Evolutionary conservation across 495 filamentous ascomycete species (phyloP).

Genomic region (Hypoxylon fuscum): DNA sequence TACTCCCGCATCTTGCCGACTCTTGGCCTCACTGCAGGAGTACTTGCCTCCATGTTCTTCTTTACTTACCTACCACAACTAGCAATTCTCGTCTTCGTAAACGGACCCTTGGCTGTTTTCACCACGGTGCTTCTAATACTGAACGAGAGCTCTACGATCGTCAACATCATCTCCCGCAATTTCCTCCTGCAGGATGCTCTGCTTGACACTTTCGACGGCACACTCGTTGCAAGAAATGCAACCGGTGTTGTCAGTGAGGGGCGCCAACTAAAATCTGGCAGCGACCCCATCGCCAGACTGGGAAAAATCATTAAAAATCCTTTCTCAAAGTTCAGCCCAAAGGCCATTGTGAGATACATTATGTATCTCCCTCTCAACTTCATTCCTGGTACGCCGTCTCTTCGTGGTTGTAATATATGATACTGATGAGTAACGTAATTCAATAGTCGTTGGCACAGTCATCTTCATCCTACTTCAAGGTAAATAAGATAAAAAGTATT

Average conservation of each 20-base stretch:
- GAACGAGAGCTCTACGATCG: slow-evolving; percentile 81
- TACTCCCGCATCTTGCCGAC: slow-evolving; percentile 73
- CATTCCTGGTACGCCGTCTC: slow-evolving; percentile 66
- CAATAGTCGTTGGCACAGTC: slow-evolving; percentile 76
- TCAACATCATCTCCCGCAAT: slow-evolving; percentile 74
- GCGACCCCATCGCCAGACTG: slow-evolving; percentile 71
- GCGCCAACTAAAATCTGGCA: slow-evolving; percentile 70
- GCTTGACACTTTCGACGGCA: slow-evolving; percentile 91
- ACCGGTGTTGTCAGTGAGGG: slow-evolving; percentile 72
- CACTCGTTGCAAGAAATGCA: slow-evolving; percentile 66
- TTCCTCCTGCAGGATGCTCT: slow-evolving; percentile 83
- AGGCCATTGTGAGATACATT: slow-evolving; percentile 73
- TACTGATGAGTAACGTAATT: not conserved
- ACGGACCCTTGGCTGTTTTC: slow-evolving; percentile 83
- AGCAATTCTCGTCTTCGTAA: slow-evolving; percentile 80
- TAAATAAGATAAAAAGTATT: slow-evolving; percentile 36
- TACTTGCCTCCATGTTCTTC: slow-evolving; percentile 78
- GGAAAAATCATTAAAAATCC: slow-evolving; percentile 78
- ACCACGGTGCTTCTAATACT: slow-evolving; percentile 81
- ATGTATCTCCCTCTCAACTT: slow-evolving; percentile 90
- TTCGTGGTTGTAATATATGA: not conserved
- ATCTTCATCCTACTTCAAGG: slow-evolving; percentile 83
- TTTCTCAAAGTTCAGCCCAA: slow-evolving; percentile 71
- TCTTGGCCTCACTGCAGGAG: slow-evolving; percentile 70
- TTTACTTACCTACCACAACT: slow-evolving; percentile 93